Conservation (phyloP, 176 grass and related monocot species). For the Hordeum marinum region DNA sequence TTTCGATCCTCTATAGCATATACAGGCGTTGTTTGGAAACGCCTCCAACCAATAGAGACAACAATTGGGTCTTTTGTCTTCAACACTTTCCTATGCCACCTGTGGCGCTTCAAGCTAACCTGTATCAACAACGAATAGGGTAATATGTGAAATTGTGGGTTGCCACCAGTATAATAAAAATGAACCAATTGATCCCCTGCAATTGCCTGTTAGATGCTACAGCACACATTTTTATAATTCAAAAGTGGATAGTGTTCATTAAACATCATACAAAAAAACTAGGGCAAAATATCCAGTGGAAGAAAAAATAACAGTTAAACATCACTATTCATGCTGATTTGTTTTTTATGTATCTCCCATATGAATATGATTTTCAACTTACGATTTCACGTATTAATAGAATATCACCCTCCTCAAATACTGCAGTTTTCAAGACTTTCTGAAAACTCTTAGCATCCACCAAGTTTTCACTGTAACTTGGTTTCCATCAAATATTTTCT, state of each 20-base stretch:
- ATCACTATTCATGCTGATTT: background rate
- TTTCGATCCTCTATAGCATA: constrained; percentile 90
- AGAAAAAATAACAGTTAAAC: background rate
- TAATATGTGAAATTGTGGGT: constrained; percentile 24
- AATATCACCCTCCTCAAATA: background rate
- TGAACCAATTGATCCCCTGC: background rate
- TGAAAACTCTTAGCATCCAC: background rate
- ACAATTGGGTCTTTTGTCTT: constrained; percentile 92
- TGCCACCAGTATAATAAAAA: background rate
- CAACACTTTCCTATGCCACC: constrained; percentile 92
- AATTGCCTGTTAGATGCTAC: background rate
- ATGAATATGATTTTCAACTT: background rate
- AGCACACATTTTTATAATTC: constrained; percentile 1
- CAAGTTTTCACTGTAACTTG: background rate
- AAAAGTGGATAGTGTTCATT: background rate
- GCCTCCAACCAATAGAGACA: constrained; percentile 89
- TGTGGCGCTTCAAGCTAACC: constrained; percentile 81
- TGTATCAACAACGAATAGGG: constrained; percentile 8
- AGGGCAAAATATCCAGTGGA: background rate
- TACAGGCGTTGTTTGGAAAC: constrained; percentile 84
- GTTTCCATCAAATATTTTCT: background rate
- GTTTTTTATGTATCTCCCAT: background rate
- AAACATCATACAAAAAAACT: constrained; percentile 3
- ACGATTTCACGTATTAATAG: background rate
- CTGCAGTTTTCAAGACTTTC: background rate